Conservation (phyloP, 345 rosid species). For the Raphanus raphanistrum region DNA sequence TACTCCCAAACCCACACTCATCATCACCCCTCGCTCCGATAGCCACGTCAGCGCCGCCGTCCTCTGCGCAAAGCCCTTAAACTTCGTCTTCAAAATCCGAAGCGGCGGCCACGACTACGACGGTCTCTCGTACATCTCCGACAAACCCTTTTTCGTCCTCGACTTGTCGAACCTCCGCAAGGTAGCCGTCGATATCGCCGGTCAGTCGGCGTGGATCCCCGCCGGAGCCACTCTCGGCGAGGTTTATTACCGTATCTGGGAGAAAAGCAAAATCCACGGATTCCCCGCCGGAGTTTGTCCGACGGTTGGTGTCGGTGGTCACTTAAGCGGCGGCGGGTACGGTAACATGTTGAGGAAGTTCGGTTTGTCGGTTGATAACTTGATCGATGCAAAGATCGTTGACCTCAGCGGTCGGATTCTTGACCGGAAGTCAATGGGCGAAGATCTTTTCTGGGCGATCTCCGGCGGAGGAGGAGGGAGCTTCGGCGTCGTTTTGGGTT, state of each 20-base stretch:
- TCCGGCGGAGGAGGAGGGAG: slow-evolving; percentile 65
- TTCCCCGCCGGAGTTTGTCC: slow-evolving; percentile 68
- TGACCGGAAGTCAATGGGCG: slow-evolving; percentile 57
- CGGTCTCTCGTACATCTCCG: slow-evolving; percentile 55
- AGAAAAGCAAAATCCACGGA: slow-evolving; percentile 47
- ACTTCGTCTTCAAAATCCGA: slow-evolving; percentile 50
- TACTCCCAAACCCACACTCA: slow-evolving; percentile 50
- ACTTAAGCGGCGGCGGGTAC: slow-evolving; percentile 62
- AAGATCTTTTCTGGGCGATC: slow-evolving; percentile 66
- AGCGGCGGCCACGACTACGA: slow-evolving; percentile 66
- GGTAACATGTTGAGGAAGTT: slow-evolving; percentile 59
- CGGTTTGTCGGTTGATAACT: slow-evolving; percentile 54
- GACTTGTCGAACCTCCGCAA: slow-evolving; percentile 54
- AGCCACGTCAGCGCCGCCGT: slow-evolving; percentile 59
- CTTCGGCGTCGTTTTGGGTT: slow-evolving; percentile 54
- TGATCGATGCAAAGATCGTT: slow-evolving; percentile 59
- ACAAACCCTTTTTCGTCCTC: slow-evolving; percentile 53
- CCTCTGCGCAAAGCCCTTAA: slow-evolving; percentile 45
- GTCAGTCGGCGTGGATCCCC: slow-evolving; percentile 51
- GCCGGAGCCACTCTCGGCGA: slow-evolving; percentile 66
- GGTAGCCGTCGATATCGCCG: slow-evolving; percentile 30
- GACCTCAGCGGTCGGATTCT: slow-evolving; percentile 49
- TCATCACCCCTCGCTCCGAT: slow-evolving; percentile 50
- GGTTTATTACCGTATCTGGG: slow-evolving; percentile 48
- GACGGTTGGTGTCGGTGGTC: slow-evolving; percentile 70